Base-by-base conservation (phyloP, 768 basidiomycete genomes). In the Termitomyces sp. region DNA sequence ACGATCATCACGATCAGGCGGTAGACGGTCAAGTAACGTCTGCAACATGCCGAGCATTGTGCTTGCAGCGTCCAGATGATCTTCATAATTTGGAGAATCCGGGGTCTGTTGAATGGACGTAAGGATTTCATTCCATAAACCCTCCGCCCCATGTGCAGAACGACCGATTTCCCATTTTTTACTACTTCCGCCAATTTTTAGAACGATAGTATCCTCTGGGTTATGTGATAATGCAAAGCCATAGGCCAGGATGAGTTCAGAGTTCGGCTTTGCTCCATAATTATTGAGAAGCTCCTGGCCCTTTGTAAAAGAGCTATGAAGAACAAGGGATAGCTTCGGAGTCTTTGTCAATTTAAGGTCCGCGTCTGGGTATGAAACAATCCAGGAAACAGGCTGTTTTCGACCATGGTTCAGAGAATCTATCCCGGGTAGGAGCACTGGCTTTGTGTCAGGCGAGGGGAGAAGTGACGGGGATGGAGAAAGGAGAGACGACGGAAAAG, bases 241-340 rank as follows among this genome's bases (percentile, higher is more conserved):
- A 67, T 97, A 98, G 5, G 91, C 93, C 4, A 98, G 80, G 49
- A 98, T 84, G 47, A 98, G 81, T 71, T 95, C 92, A 30, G 91
- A 81, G 70, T 96, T 95, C 0, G 93, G 85, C 69, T 97, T 97
- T 0, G 87, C 82, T 0, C 95, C 95, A 70, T 97, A 97, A 69
- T 96, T 96, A 74, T 95, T 96, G 75, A 88, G 85, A 20, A 95
- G 74, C 69, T 94, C 89, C 28, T 77, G 67, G 16, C 78, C 81
- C 1, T 71, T 61, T 1, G 62, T 61, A 4, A 77, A 73, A 0
- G 75, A 51, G 1, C 66, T 70, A 64, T 88, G 87, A 7, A 81
- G 72, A 2, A 90, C 75, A 54, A 96, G 79, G 1, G 88, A 84
- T 57, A 95, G 81, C 16, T 71, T 71, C 50, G 80, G 69, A 28